These are phyloP conservation scores for Leccinum incarnatum DNA, from an alignment of 768 basidiomycete species.

Conservation along the genomic window DNA sequence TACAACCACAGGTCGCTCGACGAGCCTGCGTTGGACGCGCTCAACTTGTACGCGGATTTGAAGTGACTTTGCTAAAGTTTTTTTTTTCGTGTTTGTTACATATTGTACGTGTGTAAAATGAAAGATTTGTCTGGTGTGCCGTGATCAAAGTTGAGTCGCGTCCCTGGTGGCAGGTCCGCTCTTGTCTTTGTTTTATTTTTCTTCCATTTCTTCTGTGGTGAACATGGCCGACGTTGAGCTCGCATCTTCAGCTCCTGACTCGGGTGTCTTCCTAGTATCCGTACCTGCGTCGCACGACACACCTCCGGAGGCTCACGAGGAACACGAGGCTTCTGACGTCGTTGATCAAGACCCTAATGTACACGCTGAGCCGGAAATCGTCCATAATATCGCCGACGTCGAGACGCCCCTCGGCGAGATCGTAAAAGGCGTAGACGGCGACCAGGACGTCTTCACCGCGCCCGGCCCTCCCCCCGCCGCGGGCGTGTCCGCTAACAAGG, in stretches of 20 bases:
- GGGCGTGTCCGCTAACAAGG: conserved; percentile 27
- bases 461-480: conserved; percentile 14
- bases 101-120: conserved; percentile 21
- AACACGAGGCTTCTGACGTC: conserved; percentile 40
- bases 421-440: conserved; percentile 11
- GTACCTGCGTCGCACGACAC: conserved; percentile 19
- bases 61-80: conserved; percentile 17
- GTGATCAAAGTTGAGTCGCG: conserved; percentile 13
- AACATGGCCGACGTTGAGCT: conserved; percentile 39
- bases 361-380: conserved; percentile 20
- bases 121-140: conserved; percentile 6
- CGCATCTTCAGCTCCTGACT: conserved; percentile 16
- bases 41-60: conserved; percentile 62
- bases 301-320: conserved; percentile 28
- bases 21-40: conserved; percentile 73
- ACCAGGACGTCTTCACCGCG: conserved; percentile 17
- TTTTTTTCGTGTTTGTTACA: not conserved
- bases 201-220: conserved; percentile 17
- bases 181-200: conserved; percentile 8
- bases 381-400: conserved; percentile 19
- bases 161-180: conserved; percentile 8
- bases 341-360: conserved; percentile 27
- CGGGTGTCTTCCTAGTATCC: conserved; percentile 21
- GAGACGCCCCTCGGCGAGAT: conserved; percentile 17
- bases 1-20: conserved; percentile 80